Base-by-base conservation (phyloP, 495 filamentous ascomycete genomes). In the Elasticomyces elasticus region DNA sequence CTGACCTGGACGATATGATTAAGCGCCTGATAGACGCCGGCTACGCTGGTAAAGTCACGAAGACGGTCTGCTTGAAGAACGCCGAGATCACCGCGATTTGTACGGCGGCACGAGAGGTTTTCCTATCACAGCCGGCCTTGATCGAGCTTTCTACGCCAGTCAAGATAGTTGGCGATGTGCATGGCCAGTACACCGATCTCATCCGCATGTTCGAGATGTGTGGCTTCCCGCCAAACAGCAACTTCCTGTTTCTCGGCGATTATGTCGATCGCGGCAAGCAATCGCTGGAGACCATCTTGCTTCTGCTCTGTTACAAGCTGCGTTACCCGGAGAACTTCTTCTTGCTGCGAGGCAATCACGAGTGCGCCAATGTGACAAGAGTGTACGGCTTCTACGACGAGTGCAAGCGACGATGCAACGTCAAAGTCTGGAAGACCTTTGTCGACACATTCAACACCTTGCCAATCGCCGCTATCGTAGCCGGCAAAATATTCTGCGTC, bases 361-460 rank as follows among this genome's bases (percentile, higher is more conserved):
- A 99, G 67, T 96, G 94, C 70, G 92, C 94, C 64, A 99, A 97
- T 62, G 94, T 99, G 33, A 99, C 92, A 17, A 79, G 92, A 33
- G 92, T 99, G 19, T 99, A 99, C 68, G 92, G 92, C 9, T 99
- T 99, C 69, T 99, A 99, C 73, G 92, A 99, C 64, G 92, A 99
- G 63, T 99, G 92, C 77, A 99, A 99, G 71, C 79, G 92, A 61
- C 78, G 92, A 54, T 95, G 89, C 72, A 97, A 94, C 66, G 86
- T 99, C 65, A 99, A 99, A 73, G 81, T 95, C 49, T 99, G 92
- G 92, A 99, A 97, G 76, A 91, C 87, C 0, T 99, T 99, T 66
- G 81, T 99, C 45, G 92, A 99, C 67, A 94, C 88, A 15, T 99
- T 99, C 76, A 99, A 99, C 67, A 86, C 81, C 23, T 79, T 99